These are phyloP conservation scores for Nelumbo lutea DNA, from an alignment of 164 flowering plant genomes.

Conservation along the genomic window DNA sequence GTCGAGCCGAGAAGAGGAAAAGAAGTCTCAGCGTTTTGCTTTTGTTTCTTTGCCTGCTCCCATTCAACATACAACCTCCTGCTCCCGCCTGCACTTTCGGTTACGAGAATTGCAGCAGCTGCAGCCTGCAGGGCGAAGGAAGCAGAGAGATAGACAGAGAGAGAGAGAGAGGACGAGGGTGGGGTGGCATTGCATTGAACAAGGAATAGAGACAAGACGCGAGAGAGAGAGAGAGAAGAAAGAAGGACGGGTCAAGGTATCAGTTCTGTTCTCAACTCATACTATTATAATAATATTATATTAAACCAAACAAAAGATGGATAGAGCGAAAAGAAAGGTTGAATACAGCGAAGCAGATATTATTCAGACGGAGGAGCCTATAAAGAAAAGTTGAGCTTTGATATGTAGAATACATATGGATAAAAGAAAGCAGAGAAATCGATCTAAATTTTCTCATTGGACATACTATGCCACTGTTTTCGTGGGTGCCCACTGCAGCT, in stretches of 20 bases:
- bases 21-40: not conserved
- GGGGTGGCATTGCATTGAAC: not conserved
- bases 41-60: not conserved
- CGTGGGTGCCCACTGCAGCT: conserved; percentile 22
- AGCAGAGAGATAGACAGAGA: conserved; percentile 1
- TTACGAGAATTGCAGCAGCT: conserved; percentile 22
- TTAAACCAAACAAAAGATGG: not conserved
- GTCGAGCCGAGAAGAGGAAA: conserved; percentile 10
- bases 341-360: conserved; percentile 59
- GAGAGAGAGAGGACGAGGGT: not conserved
- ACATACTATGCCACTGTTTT: conserved; percentile 19
- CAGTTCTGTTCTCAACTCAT: not conserved
- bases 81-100: conserved; percentile 17
- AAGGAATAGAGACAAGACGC: conserved; percentile 6
- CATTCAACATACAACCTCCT: conserved; percentile 1
- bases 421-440: conserved; percentile 6
- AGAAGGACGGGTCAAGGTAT: not conserved
- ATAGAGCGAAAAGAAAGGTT: conserved; percentile 25
- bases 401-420: no score
- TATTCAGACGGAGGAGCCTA: conserved; percentile 8
- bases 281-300: conserved; percentile 1
- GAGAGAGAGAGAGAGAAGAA: not conserved
- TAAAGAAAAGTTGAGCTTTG: conserved; percentile 6
- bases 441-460: conserved; percentile 31
- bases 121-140: conserved; percentile 1